Evolutionary conservation across 2,329 filamentous ascomycete species (phyloP), one percentile per base, ranked within the genome.

Genomic region (Chaetomiaceae sp.): DNA sequence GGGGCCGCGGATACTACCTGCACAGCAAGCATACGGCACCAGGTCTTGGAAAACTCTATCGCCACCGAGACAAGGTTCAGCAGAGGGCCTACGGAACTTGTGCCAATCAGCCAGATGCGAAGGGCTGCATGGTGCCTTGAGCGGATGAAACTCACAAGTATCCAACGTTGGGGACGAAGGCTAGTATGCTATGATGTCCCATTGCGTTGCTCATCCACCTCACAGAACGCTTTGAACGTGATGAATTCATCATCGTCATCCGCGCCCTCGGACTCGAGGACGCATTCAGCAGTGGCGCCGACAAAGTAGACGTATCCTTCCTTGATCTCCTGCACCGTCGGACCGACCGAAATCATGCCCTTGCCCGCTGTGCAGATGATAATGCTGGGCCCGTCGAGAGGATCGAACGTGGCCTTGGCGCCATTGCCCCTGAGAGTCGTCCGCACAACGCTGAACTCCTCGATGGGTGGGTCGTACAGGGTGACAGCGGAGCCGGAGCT

Each of bases 381-480:
- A 57, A 98, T 89, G 64, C 89, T 95, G 0, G 93, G 93, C 0
- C 93, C 93, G 6, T 85, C 81, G 39, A 98, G 79, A 0, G 81
- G 76, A 52, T 95, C 90, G 58, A 98, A 95, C 0, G 87, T 95
- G 0, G 81, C 88, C 68, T 95, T 95, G 24, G 87, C 80, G 2
- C 82, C 85, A 0, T 74, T 72, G 15, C 73, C 74, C 55, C 83
- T 84, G 29, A 98, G 72, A 10, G 85, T 78, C 0, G 86, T 85
- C 60, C 88, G 83, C 38, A 96, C 80, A 14, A 98, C 91, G 55
- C 83, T 85, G 66, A 98, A 98, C 64, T 98, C 93, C 42, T 95
- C 88, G 53, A 98, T 98, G 0, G 93, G 93, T 0, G 93, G 93
- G 61, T 98, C 87, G 66, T 98, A 98, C 14, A 97, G 77, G 9